These are phyloP conservation scores for Axilococcus clingmanii DNA, from an alignment of 139 green algal species.

Conservation along the genomic window DNA sequence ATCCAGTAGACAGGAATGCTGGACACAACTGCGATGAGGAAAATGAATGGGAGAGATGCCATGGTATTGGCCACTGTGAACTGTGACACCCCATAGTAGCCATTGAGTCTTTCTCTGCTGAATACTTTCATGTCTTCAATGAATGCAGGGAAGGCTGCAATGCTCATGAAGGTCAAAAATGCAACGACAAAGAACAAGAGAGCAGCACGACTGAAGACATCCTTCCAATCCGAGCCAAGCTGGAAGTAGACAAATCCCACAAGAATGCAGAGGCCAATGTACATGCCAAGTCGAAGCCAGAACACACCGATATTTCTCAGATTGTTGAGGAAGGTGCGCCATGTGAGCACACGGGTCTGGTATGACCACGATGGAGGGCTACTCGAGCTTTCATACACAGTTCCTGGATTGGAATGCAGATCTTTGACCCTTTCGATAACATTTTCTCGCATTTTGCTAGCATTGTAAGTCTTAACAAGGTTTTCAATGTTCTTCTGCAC, in stretches of 20 bases:
- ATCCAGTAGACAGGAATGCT: constrained; percentile 43
- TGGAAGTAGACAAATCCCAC: constrained; percentile 33
- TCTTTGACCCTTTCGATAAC: neutral
- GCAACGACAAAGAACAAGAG: constrained; percentile 52
- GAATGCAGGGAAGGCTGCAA: constrained; percentile 28
- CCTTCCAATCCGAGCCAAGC: constrained; percentile 39
- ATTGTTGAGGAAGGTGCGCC: constrained; percentile 47
- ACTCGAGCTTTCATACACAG: neutral
- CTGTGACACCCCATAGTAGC: constrained; percentile 47
- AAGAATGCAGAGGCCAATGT: constrained; percentile 22
- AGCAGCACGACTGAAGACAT: constrained; percentile 30
- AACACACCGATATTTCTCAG: constrained; percentile 55
- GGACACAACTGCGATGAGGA: constrained; percentile 46
- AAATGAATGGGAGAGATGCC: constrained; percentile 54
- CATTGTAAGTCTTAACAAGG: constrained; percentile 16
- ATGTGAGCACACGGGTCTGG: constrained; percentile 23
- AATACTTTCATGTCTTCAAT: constrained; percentile 54
- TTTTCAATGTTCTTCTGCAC: constrained; percentile 23
- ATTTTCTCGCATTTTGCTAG: constrained; percentile 8
- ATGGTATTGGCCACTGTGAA: constrained; percentile 57
- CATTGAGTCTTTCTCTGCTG: constrained; percentile 56
- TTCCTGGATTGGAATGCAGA: constrained; percentile 10
- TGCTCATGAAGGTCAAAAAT: constrained; percentile 53
- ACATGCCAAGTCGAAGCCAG: constrained; percentile 47
- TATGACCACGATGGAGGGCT: neutral